These are phyloP conservation scores for Blastobotrys buckinghamii DNA, from an alignment of 1,139 yeast species.

Conservation along the genomic window DNA sequence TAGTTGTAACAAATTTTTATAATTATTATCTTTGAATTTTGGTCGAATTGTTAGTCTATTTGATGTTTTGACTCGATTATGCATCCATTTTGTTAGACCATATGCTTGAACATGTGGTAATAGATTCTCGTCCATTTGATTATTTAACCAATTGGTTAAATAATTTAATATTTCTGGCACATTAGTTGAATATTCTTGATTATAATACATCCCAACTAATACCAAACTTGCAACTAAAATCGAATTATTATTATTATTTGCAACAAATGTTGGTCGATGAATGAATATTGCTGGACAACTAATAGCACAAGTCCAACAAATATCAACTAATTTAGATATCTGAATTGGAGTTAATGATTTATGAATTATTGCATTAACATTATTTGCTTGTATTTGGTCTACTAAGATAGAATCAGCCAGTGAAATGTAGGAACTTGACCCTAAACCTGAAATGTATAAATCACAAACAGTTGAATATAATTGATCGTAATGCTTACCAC, in stretches of 20 bases:
- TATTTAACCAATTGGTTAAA: neutral
- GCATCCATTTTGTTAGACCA: conserved; percentile 25
- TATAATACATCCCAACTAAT: conserved; percentile 35
- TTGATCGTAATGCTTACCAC: conserved; percentile 20
- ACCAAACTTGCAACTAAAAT: conserved; percentile 35
- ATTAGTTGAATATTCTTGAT: neutral
- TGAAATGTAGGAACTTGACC: neutral
- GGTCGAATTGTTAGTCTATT: neutral
- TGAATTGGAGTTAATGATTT: neutral
- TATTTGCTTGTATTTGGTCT: neutral
- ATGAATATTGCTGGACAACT: conserved; percentile 26
- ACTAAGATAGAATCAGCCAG: conserved; percentile 9
- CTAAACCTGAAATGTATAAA: neutral
- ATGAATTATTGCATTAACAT: neutral
- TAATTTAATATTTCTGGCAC: neutral
- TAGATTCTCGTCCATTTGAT: neutral
- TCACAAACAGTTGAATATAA: conserved; percentile 16
- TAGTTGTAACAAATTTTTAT: neutral
- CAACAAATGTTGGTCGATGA: conserved; percentile 39
- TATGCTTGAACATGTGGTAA: conserved; percentile 2
- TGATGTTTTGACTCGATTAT: conserved; percentile 8
- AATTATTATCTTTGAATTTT: too few species aligned
- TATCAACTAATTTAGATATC: conserved; percentile 8
- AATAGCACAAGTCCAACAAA: conserved; percentile 13
- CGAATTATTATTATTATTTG: conserved; percentile 30